Evolutionary conservation across 2,329 filamentous ascomycete genomes (phyloP).

Genomic region (Furcasterigmium furcatum): DNA sequence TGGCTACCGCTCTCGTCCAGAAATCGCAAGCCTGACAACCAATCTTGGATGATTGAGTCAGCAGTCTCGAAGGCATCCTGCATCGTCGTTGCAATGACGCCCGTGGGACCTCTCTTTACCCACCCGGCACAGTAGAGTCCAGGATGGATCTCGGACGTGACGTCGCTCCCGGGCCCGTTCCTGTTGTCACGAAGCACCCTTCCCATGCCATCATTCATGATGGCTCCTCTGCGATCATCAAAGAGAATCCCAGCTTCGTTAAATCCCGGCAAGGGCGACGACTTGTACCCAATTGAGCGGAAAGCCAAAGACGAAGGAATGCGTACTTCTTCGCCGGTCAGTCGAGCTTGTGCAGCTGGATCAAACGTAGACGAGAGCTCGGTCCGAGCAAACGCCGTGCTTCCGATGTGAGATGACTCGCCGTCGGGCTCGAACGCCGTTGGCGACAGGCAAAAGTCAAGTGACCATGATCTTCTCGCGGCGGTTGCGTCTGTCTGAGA

Average conservation of each 20-base stretch:
- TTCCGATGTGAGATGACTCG: conserved; percentile 49
- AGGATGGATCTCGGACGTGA: conserved; percentile 45
- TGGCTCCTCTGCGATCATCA: conserved; percentile 67
- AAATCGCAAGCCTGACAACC: conserved; percentile 45
- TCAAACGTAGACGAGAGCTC: conserved; percentile 53
- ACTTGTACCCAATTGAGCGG: conserved; percentile 93
- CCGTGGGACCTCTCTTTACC: conserved; percentile 93
- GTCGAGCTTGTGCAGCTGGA: conserved; percentile 42
- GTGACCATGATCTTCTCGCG: conserved; percentile 69
- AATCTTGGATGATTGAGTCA: conserved; percentile 80
- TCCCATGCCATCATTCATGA: conserved; percentile 79
- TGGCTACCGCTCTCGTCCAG: conserved; percentile 17
- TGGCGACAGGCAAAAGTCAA: conserved; percentile 84
- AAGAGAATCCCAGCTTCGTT: conserved; percentile 73
- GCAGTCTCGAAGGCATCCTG: conserved; percentile 88
- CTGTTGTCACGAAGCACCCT: conserved; percentile 51
- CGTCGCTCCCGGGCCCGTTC: conserved; percentile 17
- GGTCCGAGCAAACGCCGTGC: conserved; percentile 65
- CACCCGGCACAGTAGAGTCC: conserved; percentile 93
- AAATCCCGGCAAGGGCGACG: conserved; percentile 73
- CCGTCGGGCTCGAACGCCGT: conserved; percentile 57
- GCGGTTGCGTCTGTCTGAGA: conserved; percentile 47
- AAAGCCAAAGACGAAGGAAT: conserved; percentile 74
- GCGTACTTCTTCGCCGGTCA: conserved; percentile 45
- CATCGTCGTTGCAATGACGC: conserved; percentile 96